phyloP scores from a whole-genome alignment of 2,329 filamentous ascomycete species.

The Rhinocladiella similis region DNA sequence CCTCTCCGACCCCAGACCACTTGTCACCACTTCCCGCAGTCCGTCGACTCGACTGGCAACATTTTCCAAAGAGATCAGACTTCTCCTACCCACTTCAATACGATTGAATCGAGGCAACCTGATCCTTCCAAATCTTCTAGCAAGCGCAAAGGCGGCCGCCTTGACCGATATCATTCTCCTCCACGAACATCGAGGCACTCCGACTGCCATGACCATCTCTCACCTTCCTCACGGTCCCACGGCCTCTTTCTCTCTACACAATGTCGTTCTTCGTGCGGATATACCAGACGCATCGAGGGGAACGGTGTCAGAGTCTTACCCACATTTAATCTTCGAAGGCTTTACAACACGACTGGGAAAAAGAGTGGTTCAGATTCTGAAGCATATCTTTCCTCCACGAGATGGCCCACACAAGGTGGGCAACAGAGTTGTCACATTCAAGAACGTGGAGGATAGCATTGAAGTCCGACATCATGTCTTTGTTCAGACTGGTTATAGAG shows the following conservation, averaged over 20 bases:
- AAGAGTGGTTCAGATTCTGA: slow-evolving; percentile 83
- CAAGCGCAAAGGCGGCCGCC: slow-evolving; percentile 75
- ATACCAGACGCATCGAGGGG: slow-evolving; percentile 85
- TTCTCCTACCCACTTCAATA: slow-evolving; percentile 81
- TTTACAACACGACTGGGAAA: slow-evolving; percentile 80
- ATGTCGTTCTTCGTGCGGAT: slow-evolving; percentile 88
- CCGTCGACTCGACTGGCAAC: slow-evolving; percentile 81
- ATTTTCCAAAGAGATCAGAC: slow-evolving; percentile 88
- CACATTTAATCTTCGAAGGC: slow-evolving; percentile 92
- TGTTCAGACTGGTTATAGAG: slow-evolving; percentile 86
- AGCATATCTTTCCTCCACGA: slow-evolving; percentile 90
- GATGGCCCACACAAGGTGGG: slow-evolving; percentile 80
- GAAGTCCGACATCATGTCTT: slow-evolving; percentile 94
- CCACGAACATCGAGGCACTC: slow-evolving; percentile 89
- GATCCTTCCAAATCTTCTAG: slow-evolving; percentile 80
- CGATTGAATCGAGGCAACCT: slow-evolving; percentile 89
- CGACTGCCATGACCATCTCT: slow-evolving; percentile 82
- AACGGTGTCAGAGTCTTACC: slow-evolving; percentile 88
- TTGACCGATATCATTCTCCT: slow-evolving; percentile 83
- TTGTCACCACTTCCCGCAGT: slow-evolving; percentile 88
- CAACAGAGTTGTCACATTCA: slow-evolving; percentile 87
- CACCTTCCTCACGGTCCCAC: slow-evolving; percentile 89
- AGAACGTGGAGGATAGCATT: slow-evolving; percentile 83
- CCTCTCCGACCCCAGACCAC: slow-evolving; percentile 80
- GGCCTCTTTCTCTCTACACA: slow-evolving; percentile 83